A percentile compares a stretch with the other conserved stretches of the same genome.
Evolutionary conservation across 2,329 filamentous ascomycete genomes (phyloP).

Genomic region (Claviceps sp.): DNA sequence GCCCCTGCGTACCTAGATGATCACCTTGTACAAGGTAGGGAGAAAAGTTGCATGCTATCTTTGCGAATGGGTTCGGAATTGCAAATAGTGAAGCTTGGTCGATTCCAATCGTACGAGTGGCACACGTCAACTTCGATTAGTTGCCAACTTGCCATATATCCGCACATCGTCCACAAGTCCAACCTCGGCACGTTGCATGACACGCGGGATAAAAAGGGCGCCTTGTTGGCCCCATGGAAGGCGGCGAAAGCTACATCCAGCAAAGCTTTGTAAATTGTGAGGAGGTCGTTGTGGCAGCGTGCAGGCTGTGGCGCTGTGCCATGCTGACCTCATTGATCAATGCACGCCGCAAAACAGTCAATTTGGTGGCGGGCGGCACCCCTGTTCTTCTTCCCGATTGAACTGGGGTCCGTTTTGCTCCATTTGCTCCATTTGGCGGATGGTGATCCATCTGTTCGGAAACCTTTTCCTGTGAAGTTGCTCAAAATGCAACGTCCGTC

Average conservation of each 20-base stretch:
- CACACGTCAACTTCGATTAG: neutral
- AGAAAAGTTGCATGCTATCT: neutral
- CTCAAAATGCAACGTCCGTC: too few relatives aligned
- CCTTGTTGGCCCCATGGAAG: neutral
- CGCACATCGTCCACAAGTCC: neutral
- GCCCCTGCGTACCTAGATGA: neutral
- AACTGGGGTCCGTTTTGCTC: neutral
- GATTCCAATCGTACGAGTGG: neutral
- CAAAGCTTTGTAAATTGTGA: too few relatives aligned
- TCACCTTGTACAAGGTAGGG: neutral
- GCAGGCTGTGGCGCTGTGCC: neutral
- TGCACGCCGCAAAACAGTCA: neutral
- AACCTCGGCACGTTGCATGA: conserved; percentile 1
- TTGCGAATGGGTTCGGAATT: neutral
- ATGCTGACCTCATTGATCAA: neutral
- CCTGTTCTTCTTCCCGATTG: conserved; percentile 2
- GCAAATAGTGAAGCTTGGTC: neutral
- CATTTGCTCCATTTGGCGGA: neutral
- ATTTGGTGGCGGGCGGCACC: neutral
- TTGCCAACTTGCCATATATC: too few relatives aligned
- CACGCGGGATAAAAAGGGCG: neutral
- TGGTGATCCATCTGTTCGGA: neutral
- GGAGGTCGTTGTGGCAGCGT: neutral
- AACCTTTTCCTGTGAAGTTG: neutral
- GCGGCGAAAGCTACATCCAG: neutral